These are phyloP conservation scores for Choanephora cucurbitarum DNA, from an alignment of 371 early-diverging fungal species.

Conservation along the genomic window DNA sequence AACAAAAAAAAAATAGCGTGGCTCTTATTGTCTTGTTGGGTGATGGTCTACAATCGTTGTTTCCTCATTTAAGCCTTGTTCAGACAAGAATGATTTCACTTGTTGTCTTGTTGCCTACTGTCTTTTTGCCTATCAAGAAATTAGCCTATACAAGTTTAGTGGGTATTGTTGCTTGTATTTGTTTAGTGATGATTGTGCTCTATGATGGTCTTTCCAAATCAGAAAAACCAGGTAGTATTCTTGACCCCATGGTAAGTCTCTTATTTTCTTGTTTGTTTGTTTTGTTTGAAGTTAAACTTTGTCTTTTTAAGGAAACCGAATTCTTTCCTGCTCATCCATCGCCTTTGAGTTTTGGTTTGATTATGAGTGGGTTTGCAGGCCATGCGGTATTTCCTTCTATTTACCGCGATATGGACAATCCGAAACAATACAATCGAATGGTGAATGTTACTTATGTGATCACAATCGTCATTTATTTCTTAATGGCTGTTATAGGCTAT, in stretches of 20 bases:
- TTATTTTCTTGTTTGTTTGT: slow-evolving; percentile 3
- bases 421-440: slow-evolving; percentile 48
- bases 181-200: slow-evolving; percentile 42
- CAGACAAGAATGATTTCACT: slow-evolving; percentile 20
- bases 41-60: slow-evolving; percentile 38
- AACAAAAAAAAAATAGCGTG: slow-evolving; percentile 20
- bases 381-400: slow-evolving; percentile 71
- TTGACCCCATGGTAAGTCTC: slow-evolving; percentile 48
- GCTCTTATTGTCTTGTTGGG: slow-evolving; percentile 41
- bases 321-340: slow-evolving; percentile 30
- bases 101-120: slow-evolving; percentile 23
- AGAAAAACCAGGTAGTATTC: slow-evolving; percentile 57
- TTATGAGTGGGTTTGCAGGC: slow-evolving; percentile 50
- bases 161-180: slow-evolving; percentile 47
- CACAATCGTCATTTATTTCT: slow-evolving; percentile 29
- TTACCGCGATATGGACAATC: slow-evolving; percentile 67
- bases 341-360: slow-evolving; percentile 42
- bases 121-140: slow-evolving; percentile 41
- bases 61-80: slow-evolving; percentile 17
- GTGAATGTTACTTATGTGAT: slow-evolving; percentile 42
- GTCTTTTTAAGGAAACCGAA: slow-evolving; percentile 35
- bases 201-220: slow-evolving; percentile 49
- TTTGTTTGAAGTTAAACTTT: slow-evolving; percentile 3
- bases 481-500: slow-evolving; percentile 59
- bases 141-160: slow-evolving; percentile 49